phyloP scores from a whole-genome alignment of 176 grass and related monocot species.

The Puya raimondii region DNA sequence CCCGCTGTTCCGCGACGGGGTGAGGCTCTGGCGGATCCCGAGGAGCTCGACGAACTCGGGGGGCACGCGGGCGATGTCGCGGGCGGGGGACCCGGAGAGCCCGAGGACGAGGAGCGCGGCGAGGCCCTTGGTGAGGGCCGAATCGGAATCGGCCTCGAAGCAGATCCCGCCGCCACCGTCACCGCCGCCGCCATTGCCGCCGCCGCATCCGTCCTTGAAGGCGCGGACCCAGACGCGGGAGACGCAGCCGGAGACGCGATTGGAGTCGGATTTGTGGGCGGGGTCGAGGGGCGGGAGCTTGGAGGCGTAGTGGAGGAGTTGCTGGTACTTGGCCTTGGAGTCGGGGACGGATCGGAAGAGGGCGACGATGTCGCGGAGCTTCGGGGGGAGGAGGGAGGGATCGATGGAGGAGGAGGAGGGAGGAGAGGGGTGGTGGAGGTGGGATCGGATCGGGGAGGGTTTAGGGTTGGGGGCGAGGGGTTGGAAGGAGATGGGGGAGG shows the following conservation, averaged over 20 bases:
- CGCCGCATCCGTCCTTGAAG: constrained; percentile 30
- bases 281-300: constrained; percentile 61
- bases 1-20: constrained; percentile 64
- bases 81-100: constrained; percentile 49
- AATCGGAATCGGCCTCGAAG: constrained; percentile 80
- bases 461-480: constrained; percentile 36
- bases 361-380: constrained; percentile 54
- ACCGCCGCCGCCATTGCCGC: constrained; percentile 17
- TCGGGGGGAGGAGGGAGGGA: constrained; percentile 36
- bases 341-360: constrained; percentile 80
- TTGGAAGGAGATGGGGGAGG: constrained; percentile 24
- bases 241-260: constrained; percentile 69
- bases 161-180: constrained; percentile 21
- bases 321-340: constrained; percentile 69
- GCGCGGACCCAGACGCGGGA: constrained; percentile 91
- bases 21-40: constrained; percentile 67
- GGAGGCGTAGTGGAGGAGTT: constrained; percentile 79
- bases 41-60: constrained; percentile 66
- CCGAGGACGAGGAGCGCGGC: constrained; percentile 77
- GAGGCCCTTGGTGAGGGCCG: constrained; percentile 76
- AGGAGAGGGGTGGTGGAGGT: constrained; percentile 12
- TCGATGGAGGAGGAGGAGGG: constrained; percentile 21
- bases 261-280: constrained; percentile 52
- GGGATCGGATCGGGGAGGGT: constrained; percentile 27
- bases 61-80: constrained; percentile 38